Conservation (phyloP, 441 rosid genomes). For the Dalechampia spathulata region DNA sequence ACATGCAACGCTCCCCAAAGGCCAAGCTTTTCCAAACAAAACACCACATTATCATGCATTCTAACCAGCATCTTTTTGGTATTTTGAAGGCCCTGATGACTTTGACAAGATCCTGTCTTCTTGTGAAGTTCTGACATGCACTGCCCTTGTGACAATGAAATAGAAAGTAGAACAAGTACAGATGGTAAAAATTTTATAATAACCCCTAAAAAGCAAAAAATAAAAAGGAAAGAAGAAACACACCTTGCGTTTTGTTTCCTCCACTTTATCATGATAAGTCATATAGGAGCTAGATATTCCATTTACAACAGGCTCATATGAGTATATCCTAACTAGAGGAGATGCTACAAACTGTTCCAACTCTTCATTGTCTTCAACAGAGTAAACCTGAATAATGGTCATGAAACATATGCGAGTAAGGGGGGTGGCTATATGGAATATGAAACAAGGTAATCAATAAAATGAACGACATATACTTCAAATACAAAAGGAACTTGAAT, state of each 20-base stretch:
- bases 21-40: constrained; percentile 72
- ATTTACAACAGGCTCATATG: constrained; percentile 41
- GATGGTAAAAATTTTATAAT: constrained; percentile 16
- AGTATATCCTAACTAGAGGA: constrained; percentile 60
- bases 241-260: constrained; percentile 62
- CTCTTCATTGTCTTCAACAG: constrained; percentile 63
- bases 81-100: constrained; percentile 39
- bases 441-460: no score
- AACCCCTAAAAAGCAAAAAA: not conserved
- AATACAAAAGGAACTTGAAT: not conserved
- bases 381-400: constrained; percentile 48
- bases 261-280: constrained; percentile 34
- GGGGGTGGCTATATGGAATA: no score
- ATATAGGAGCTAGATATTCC: constrained; percentile 26
- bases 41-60: constrained; percentile 64
- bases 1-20: constrained; percentile 84
- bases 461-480: not conserved
- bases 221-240: constrained; percentile 14
- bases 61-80: constrained; percentile 49
- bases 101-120: constrained; percentile 42
- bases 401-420: constrained; percentile 6
- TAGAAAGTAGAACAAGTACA: constrained; percentile 14
- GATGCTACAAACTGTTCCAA: constrained; percentile 61
- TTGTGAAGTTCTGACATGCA: constrained; percentile 47
- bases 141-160: constrained; percentile 41